Evolutionary conservation across 73 alveolate genomes (phyloP), one percentile per base, ranked within the genome.

Genomic region (Paraurostyla sp.): DNA sequence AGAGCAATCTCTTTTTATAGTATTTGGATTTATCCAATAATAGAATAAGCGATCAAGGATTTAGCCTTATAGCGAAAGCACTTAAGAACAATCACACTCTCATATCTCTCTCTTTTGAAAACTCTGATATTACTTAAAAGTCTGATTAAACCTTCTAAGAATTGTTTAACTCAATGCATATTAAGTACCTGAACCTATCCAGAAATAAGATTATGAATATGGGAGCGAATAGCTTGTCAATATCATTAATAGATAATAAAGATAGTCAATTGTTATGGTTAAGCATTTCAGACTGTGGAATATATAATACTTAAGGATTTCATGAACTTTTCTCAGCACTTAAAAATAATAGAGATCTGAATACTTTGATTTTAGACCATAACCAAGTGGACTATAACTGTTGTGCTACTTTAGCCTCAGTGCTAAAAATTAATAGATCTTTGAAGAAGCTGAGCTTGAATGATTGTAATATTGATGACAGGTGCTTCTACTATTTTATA

Each of bases 11-110:
- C 6, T 45, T 45, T 27, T 0, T 73, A 7, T 30, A 73, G 51
- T 73, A 43, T 33, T 48, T 73, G n/a, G 71, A 73, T 36, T 50
- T 73, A 30, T 73, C 87, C 2, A 73, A 73, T 73, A 73, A 40
- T 73, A 42, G 71, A 25, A 9, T 73, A 3, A 57, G 73, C 6
- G 42, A 73, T 73, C 11, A 48, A 6, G 87, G 87, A 7, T 73
- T 73, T 15, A 45, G 27, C 29, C 9, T 48, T 30, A 7, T 73
- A 33, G 68, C 73, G 29, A 30, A 40, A 9, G 87, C 87, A 45
- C 22, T 73, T 15, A 73, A 22, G 7, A 15, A 13, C 23, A 73
- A 45, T 73, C 71, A 45, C 33, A 73, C 87, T 22, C 9, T 73
- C 18, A 45, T 50, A 1, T 73, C 23, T 16, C 52, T 73, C 22